These are phyloP conservation scores for Coemansia sp. DNA, from an alignment of 192 early-diverging fungal genomes.

Conservation along the genomic window DNA sequence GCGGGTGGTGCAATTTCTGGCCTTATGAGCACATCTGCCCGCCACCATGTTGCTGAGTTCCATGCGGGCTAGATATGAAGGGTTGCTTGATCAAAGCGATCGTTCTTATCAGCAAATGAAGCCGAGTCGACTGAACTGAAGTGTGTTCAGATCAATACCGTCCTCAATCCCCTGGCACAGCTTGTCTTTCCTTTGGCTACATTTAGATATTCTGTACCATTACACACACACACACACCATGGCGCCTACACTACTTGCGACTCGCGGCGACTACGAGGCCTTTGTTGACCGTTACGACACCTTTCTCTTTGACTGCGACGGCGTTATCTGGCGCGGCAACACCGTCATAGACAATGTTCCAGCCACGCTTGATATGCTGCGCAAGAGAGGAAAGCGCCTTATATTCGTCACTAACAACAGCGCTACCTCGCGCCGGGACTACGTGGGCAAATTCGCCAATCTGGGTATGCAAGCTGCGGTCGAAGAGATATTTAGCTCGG, in stretches of 20 bases:
- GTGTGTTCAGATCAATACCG: no score
- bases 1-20: constrained; percentile 7
- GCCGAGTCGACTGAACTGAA: no score
- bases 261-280: constrained; percentile 45
- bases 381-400: constrained; percentile 81
- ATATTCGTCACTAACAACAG: constrained; percentile 99
- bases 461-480: constrained; percentile 77
- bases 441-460: constrained; percentile 81
- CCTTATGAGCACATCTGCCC: constrained; percentile 14
- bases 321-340: constrained; percentile 93
- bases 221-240: background rate
- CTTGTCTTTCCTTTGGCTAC: background rate
- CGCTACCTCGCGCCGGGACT: constrained; percentile 81
- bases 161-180: no score
- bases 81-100: background rate
- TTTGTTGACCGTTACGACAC: constrained; percentile 87
- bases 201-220: background rate
- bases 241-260: constrained; percentile 26
- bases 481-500: constrained; percentile 93
- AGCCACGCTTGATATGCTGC: constrained; percentile 75
- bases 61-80: background rate
- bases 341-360: constrained; percentile 68
- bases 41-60: background rate
- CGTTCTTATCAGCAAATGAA: background rate
- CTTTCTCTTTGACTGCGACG: constrained; percentile 97